Percentiles rank a stretch among this genome's conserved stretches.
Evolutionary conservation across 2,329 filamentous ascomycete species (phyloP).

Genomic region (Diaporthe eres): DNA sequence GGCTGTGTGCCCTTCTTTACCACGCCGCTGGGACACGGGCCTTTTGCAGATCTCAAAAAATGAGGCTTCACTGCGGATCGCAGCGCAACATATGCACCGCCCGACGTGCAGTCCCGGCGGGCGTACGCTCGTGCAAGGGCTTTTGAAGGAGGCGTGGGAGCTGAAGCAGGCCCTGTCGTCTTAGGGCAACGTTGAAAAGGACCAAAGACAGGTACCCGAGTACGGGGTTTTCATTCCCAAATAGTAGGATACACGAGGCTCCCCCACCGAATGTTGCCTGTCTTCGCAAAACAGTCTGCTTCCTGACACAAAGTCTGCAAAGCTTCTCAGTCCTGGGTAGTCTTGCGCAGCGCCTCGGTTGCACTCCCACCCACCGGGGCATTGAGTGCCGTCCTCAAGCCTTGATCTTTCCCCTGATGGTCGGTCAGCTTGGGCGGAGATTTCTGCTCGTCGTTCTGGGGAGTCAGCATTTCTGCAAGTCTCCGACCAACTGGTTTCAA

Average conservation of each 20-base stretch:
- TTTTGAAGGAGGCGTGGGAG: too few species aligned
- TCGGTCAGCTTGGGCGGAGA: neutral
- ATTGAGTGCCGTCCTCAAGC: neutral
- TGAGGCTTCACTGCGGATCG: conserved; percentile 11
- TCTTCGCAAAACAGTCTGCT: neutral
- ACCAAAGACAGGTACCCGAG: too few species aligned
- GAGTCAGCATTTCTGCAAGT: conserved; percentile 8
- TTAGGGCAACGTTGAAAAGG: neutral
- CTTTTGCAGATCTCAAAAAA: conserved; percentile 1
- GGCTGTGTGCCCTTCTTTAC: conserved; percentile 9
- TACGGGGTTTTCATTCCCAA: neutral
- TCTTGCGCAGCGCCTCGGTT: neutral
- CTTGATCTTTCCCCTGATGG: neutral
- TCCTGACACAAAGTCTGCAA: neutral
- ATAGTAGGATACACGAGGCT: neutral
- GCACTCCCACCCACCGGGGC: neutral
- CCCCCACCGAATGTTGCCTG: neutral
- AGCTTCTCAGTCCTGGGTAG: neutral
- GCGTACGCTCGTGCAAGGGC: neutral
- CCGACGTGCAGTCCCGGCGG: neutral
- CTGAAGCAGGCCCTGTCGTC: neutral
- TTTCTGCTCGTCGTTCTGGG: neutral
- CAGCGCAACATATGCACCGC: neutral
- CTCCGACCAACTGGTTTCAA: conserved; percentile 17
- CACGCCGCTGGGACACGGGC: conserved; percentile 10